Evolutionary conservation across 2,329 filamentous ascomycete species (phyloP).

Genomic region (Helotiales sp.): DNA sequence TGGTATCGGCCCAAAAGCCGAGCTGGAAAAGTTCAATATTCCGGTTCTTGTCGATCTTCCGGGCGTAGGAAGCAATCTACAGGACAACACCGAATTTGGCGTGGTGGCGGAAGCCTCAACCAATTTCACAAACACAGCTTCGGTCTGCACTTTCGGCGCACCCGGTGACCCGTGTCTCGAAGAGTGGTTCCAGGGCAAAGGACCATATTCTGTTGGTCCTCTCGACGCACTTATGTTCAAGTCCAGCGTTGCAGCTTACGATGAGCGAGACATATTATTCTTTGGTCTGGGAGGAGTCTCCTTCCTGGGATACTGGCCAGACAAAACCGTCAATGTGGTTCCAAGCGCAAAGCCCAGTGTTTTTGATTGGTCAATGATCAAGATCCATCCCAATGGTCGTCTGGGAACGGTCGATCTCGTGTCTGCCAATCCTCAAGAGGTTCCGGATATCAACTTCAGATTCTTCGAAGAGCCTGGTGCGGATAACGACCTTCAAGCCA

Average conservation of each 20-base stretch:
- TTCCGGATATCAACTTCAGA: conserved; percentile 66
- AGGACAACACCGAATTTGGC: conserved; percentile 57
- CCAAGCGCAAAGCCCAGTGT: not conserved
- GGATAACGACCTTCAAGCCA: conserved; percentile 45
- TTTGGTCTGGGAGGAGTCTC: conserved; percentile 43
- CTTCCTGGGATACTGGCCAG: conserved; percentile 41
- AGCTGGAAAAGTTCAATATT: conserved; percentile 51
- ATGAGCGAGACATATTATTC: conserved; percentile 47
- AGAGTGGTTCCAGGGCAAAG: conserved; percentile 27
- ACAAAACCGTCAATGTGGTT: conserved; percentile 25
- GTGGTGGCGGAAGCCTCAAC: conserved; percentile 49
- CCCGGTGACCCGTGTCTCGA: conserved; percentile 47
- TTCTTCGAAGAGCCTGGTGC: conserved; percentile 55
- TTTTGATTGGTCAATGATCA: conserved; percentile 8
- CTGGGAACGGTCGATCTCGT: conserved; percentile 65
- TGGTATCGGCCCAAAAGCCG: conserved; percentile 49
- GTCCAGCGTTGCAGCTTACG: conserved; percentile 44
- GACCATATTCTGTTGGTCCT: conserved; percentile 52
- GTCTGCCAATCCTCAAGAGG: conserved; percentile 65
- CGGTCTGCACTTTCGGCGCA: conserved; percentile 45
- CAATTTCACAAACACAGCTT: conserved; percentile 45
- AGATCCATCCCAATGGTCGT: conserved; percentile 35
- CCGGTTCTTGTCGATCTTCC: conserved; percentile 60
- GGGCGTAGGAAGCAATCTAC: conserved; percentile 66
- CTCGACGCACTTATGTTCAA: conserved; percentile 48